phyloP scores from a whole-genome alignment of 805 yeast genomes.

The Wickerhamomyces ciferrii region DNA sequence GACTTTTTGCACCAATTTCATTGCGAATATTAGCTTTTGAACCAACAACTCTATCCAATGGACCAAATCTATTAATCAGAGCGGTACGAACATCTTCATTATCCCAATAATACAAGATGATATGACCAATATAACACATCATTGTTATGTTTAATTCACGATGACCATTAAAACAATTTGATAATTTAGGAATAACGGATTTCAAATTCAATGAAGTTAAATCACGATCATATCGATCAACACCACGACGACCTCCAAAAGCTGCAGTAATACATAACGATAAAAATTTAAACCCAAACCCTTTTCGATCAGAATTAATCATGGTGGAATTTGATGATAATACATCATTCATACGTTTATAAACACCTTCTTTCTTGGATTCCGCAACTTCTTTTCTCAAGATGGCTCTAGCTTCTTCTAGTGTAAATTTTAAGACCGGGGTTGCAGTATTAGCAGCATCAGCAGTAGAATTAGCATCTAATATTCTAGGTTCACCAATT shows the following conservation, averaged over 20 bases:
- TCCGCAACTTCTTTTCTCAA: not conserved
- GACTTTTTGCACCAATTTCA: not conserved
- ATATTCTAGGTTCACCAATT: not conserved
- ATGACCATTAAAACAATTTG: not conserved
- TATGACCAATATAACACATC: not conserved
- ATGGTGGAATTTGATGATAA: not conserved
- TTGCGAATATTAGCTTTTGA: not conserved
- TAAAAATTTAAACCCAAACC: conserved; percentile 8
- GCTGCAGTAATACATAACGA: conserved; percentile 8
- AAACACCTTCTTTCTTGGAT: not conserved
- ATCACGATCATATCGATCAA: not conserved
- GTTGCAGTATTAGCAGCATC: not conserved
- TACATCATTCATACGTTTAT: not conserved
- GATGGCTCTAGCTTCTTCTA: not conserved
- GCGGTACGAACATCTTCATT: not conserved
- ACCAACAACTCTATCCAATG: not conserved
- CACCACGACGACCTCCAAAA: conserved; percentile 7
- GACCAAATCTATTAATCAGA: not conserved
- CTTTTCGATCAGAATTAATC: conserved; percentile 1
- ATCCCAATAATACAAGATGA: not conserved
- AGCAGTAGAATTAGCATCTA: not conserved
- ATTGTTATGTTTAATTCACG: not conserved
- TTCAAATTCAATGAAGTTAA: not conserved
- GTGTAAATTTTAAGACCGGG: not conserved
- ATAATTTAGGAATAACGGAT: not conserved